A percentile compares a stretch with the other conserved stretches of the same genome.
Evolutionary conservation across 352 stramenopile species (phyloP).

Genomic region (Phytophthora idaei): DNA sequence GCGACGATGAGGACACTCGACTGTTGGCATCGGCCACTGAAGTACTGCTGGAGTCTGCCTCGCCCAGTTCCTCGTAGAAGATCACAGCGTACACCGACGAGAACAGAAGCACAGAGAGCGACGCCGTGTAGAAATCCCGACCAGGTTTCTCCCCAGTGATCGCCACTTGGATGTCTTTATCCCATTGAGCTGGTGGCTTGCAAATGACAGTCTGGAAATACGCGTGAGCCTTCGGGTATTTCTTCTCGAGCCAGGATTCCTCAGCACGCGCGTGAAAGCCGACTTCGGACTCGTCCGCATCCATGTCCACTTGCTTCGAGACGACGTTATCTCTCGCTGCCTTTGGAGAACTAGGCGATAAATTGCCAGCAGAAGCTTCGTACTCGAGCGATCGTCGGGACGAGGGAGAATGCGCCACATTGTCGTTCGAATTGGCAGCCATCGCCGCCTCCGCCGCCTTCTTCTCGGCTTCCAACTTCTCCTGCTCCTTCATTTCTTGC

Average conservation of each 20-base stretch:
- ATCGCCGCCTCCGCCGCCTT: constrained; percentile 25
- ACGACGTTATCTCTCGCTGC: constrained; percentile 33
- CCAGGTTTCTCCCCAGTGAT: constrained; percentile 82
- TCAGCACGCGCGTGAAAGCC: constrained; percentile 53
- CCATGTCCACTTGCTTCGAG: constrained; percentile 71
- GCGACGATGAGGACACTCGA: constrained; percentile 66
- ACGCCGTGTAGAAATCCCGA: constrained; percentile 74
- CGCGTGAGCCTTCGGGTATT: constrained; percentile 43
- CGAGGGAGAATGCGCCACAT: constrained; percentile 30
- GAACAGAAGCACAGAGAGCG: constrained; percentile 67
- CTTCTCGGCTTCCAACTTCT: constrained; percentile 46
- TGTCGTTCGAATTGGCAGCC: constrained; percentile 14
- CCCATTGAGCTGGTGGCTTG: constrained; percentile 72
- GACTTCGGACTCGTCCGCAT: constrained; percentile 50
- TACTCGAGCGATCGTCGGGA: constrained; percentile 28
- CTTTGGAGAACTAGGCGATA: constrained; percentile 24
- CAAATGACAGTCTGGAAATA: constrained; percentile 79
- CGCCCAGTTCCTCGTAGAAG: constrained; percentile 78
- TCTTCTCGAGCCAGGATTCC: constrained; percentile 61
- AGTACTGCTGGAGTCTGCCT: constrained; percentile 48
- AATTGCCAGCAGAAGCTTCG: constrained; percentile 7
- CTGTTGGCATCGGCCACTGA: constrained; percentile 49
- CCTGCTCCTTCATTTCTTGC: constrained; percentile 53
- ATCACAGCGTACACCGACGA: constrained; percentile 75
- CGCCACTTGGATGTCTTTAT: constrained; percentile 86